Evolutionary conservation across 768 basidiomycete genomes (phyloP).

Genomic region (Tulasnella sp.): DNA sequence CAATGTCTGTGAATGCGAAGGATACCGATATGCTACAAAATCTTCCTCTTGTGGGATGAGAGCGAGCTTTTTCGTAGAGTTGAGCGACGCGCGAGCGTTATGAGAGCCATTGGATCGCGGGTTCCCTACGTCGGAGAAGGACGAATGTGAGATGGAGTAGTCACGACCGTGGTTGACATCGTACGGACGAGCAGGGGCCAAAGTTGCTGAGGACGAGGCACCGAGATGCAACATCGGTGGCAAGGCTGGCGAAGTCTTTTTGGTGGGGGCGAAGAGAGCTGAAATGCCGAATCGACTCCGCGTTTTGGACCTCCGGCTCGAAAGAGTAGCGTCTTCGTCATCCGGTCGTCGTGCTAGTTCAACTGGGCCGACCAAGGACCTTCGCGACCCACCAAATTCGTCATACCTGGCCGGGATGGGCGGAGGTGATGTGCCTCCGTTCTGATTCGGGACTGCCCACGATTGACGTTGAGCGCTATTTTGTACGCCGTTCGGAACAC

Average conservation of each 20-base stretch:
- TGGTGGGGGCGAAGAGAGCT: constrained; percentile 11
- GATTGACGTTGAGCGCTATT: constrained; percentile 1
- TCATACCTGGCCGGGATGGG: constrained; percentile 41
- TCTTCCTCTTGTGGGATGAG: constrained; percentile 77
- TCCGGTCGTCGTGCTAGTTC: constrained; percentile 19
- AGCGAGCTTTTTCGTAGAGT: constrained; percentile 55
- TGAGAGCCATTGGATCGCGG: constrained; percentile 34
- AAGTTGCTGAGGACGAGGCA: constrained; percentile 1
- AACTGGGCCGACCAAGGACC: constrained; percentile 39
- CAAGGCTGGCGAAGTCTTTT: neutral
- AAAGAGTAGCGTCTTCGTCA: constrained; percentile 28
- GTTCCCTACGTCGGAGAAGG: constrained; percentile 23
- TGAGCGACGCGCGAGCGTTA: constrained; percentile 36
- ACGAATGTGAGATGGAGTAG: constrained; percentile 3
- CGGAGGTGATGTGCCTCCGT: constrained; percentile 32
- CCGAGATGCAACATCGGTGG: constrained; percentile 6
- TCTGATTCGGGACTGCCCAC: constrained; percentile 5
- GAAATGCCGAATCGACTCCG: constrained; percentile 7
- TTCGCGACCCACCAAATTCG: constrained; percentile 61
- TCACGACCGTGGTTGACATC: neutral
- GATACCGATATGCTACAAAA: constrained; percentile 81
- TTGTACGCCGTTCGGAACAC: constrained; percentile 40
- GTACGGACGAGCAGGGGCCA: neutral
- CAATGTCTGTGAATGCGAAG: constrained; percentile 33
- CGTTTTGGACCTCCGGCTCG: neutral